Conservation (phyloP, 2,329 filamentous ascomycete genomes). For the Phialemoniopsis sp. region DNA sequence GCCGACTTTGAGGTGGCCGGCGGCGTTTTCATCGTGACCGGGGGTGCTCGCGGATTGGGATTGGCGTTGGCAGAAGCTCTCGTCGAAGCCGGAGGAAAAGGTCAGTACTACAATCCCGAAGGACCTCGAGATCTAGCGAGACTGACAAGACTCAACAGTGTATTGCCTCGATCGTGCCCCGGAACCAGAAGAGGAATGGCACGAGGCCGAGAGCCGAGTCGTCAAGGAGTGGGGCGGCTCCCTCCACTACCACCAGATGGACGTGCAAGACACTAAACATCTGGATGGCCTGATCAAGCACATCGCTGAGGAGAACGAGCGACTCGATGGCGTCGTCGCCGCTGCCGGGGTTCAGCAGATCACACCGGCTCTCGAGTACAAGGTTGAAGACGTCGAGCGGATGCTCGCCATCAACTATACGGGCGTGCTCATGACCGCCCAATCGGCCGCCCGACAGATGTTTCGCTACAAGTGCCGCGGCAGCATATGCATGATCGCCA, state of each 20-base stretch:
- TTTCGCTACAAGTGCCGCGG: conserved; percentile 34
- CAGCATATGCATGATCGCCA: conserved; percentile 53
- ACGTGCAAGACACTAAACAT: conserved; percentile 57
- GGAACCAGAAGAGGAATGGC: conserved; percentile 53
- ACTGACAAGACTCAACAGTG: conserved; percentile 22
- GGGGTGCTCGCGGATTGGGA: conserved; percentile 69
- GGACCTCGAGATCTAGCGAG: too few species aligned
- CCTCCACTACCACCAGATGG: conserved; percentile 63
- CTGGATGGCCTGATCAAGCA: conserved; percentile 54
- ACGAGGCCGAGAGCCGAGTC: conserved; percentile 53
- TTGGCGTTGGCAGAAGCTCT: conserved; percentile 69
- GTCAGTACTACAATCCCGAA: too few species aligned
- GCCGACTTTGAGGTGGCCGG: conserved; percentile 68
- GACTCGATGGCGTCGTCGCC: conserved; percentile 65
- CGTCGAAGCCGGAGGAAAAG: conserved; percentile 68
- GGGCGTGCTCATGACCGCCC: conserved; percentile 67
- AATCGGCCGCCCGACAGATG: conserved; percentile 64
- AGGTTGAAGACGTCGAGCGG: conserved; percentile 49
- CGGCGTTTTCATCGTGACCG: conserved; percentile 67
- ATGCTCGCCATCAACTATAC: conserved; percentile 69
- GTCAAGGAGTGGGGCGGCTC: conserved; percentile 61
- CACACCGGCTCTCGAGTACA: conserved; percentile 63
- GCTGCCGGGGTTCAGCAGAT: conserved; percentile 68
- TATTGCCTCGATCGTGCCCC: conserved; percentile 52
- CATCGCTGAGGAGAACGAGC: conserved; percentile 57